phyloP scores from a whole-genome alignment of 441 rosid species.

The Cnidoscolus chayamansa region DNA sequence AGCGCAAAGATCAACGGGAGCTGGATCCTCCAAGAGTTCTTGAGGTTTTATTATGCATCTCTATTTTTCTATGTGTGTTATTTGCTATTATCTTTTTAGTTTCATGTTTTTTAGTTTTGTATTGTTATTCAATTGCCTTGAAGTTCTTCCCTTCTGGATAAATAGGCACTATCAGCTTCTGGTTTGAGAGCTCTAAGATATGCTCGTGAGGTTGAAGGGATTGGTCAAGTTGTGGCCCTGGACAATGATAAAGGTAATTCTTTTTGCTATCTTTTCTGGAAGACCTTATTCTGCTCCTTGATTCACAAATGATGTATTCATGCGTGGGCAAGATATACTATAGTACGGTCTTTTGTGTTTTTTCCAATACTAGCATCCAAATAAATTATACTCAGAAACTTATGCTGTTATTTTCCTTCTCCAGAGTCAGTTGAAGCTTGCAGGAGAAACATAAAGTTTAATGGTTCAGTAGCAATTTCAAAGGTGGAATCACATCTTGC shows the following conservation, averaged over 20 bases:
- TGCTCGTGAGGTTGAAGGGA: constrained; percentile 85
- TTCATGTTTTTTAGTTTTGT: not conserved
- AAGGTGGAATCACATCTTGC: constrained; percentile 91
- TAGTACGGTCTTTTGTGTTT: no score
- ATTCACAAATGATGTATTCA: not conserved
- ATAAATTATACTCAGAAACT: not conserved
- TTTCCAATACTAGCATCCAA: not conserved
- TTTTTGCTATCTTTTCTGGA: constrained; percentile 13
- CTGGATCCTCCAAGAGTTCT: constrained; percentile 85
- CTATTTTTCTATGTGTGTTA: constrained; percentile 4
- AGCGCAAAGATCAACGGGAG: constrained; percentile 46
- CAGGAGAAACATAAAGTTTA: constrained; percentile 82
- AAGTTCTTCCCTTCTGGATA: constrained; percentile 16
- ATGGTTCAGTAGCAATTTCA: constrained; percentile 73
- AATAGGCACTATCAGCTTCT: constrained; percentile 90
- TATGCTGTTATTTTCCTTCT: constrained; percentile 11
- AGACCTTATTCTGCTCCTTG: constrained; percentile 7
- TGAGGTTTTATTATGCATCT: constrained; percentile 53
- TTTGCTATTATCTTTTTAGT: not conserved
- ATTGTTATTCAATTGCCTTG: not conserved
- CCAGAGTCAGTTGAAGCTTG: constrained; percentile 90
- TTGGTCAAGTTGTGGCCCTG: constrained; percentile 89
- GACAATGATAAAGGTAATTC: constrained; percentile 83
- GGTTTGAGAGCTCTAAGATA: constrained; percentile 92
- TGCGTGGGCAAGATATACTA: no score